These are phyloP conservation scores for Suillus lakei DNA, from an alignment of 768 basidiomycete genomes.

Conservation along the genomic window DNA sequence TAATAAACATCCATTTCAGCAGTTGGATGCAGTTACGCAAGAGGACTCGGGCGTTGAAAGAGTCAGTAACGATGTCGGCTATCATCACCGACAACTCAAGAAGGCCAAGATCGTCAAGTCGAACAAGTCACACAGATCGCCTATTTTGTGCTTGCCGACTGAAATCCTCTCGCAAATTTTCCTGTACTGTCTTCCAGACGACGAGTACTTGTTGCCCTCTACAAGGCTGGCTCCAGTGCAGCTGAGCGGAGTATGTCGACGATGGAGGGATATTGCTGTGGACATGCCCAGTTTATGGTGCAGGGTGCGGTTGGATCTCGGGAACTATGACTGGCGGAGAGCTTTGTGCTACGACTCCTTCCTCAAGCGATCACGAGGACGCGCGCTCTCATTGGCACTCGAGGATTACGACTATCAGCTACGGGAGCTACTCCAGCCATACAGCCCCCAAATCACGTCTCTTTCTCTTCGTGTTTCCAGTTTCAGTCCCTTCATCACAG, in stretches of 20 bases:
- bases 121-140: conserved; percentile 24
- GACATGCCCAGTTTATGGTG: conserved; percentile 53
- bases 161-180: conserved; percentile 56
- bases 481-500: too few relatives aligned
- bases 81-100: too few relatives aligned
- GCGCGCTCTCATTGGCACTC: conserved; percentile 24
- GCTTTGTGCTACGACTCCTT: conserved; percentile 15
- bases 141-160: conserved; percentile 45
- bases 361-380: conserved; percentile 16
- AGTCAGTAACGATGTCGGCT: too few relatives aligned
- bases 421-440: too few relatives aligned
- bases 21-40: too few relatives aligned
- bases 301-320: conserved; percentile 14
- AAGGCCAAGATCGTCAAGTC: conserved; percentile 18
- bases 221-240: conserved; percentile 37
- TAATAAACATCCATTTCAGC: too few relatives aligned
- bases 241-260: conserved; percentile 43
- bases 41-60: too few relatives aligned
- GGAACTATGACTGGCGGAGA: conserved; percentile 27
- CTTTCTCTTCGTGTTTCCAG: too few relatives aligned
- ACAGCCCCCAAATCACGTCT: too few relatives aligned
- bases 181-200: conserved; percentile 40
- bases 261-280: conserved; percentile 46
- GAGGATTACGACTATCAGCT: too few relatives aligned
- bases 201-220: conserved; percentile 11